phyloP scores from a whole-genome alignment of 768 basidiomycete species.

The Russula griseocarnosa region DNA sequence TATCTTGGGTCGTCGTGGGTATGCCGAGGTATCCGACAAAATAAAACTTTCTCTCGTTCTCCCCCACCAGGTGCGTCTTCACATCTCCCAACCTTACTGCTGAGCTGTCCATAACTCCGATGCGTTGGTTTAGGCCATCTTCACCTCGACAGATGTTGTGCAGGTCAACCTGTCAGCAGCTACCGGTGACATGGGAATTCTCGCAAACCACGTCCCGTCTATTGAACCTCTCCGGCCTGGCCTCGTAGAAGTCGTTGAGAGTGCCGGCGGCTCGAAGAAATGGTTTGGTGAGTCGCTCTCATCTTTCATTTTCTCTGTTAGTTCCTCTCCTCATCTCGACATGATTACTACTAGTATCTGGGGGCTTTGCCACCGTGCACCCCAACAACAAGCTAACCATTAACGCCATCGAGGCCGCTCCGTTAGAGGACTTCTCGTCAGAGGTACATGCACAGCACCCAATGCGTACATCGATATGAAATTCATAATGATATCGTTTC shows the following conservation, averaged over 20 bases:
- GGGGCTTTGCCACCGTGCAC: constrained; percentile 97
- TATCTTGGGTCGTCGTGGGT: constrained; percentile 66
- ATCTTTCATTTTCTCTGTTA: neutral
- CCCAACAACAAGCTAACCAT: constrained; percentile 95
- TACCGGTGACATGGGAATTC: constrained; percentile 98
- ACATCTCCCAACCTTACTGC: constrained; percentile 1
- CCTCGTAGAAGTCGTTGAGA: constrained; percentile 90
- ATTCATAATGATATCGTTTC: constrained; percentile 4
- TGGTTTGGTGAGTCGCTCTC: constrained; percentile 78
- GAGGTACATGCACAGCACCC: constrained; percentile 56
- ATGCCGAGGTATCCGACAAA: constrained; percentile 89
- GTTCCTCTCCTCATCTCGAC: neutral
- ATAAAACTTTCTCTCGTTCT: constrained; percentile 90
- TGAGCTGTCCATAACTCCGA: constrained; percentile 18
- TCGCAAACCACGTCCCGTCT: constrained; percentile 98
- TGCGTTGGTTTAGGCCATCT: constrained; percentile 63
- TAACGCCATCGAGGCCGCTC: constrained; percentile 95
- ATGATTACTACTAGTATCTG: constrained; percentile 65
- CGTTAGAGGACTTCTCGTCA: constrained; percentile 81
- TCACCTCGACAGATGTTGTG: constrained; percentile 83
- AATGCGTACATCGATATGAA: neutral
- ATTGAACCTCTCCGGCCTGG: constrained; percentile 94
- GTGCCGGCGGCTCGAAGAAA: constrained; percentile 75
- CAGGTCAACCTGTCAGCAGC: constrained; percentile 95
- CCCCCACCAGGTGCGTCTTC: constrained; percentile 77